These are phyloP conservation scores for Rhizoctonia solani DNA, from an alignment of 1,284 basidiomycete genomes.

Conservation along the genomic window DNA sequence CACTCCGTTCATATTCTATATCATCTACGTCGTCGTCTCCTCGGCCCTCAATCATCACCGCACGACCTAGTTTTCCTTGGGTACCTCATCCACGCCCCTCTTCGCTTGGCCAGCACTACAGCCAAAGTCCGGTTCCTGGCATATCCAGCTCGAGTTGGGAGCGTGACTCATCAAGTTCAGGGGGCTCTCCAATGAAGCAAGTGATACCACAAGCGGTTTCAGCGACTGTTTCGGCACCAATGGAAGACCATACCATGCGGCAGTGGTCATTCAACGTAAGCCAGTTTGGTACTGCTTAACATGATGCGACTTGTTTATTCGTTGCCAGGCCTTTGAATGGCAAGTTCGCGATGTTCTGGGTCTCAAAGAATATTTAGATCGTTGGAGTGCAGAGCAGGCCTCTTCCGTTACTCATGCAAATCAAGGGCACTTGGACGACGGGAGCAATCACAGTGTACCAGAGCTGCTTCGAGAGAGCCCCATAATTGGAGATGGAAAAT, in stretches of 20 bases:
- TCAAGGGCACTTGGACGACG: constrained; percentile 26
- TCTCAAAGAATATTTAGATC: constrained; percentile 30
- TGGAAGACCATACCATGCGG: constrained; percentile 26
- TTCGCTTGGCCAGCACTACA: not conserved
- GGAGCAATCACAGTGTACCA: constrained; percentile 48
- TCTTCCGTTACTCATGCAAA: not conserved
- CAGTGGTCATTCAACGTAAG: constrained; percentile 32
- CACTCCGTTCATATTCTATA: constrained; percentile 25
- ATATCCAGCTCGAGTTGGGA: constrained; percentile 32
- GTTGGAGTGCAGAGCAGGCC: constrained; percentile 24
- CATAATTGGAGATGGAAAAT: constrained; percentile 69
- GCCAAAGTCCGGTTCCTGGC: constrained; percentile 22
- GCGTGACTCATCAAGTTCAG: constrained; percentile 10
- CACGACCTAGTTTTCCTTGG: constrained; percentile 32
- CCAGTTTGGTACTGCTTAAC: not conserved
- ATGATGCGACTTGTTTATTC: not conserved
- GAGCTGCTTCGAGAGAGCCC: constrained; percentile 67
- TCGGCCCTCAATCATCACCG: constrained; percentile 13
- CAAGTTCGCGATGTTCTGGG: constrained; percentile 32
- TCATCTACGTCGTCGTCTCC: constrained; percentile 28
- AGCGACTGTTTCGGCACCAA: not conserved
- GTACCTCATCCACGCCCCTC: constrained; percentile 18
- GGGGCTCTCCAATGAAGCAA: not conserved
- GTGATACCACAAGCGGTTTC: not conserved
- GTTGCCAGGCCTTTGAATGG: constrained; percentile 35